Conservation (phyloP, 306 rosid genomes). For the Quillaja saponaria region DNA sequence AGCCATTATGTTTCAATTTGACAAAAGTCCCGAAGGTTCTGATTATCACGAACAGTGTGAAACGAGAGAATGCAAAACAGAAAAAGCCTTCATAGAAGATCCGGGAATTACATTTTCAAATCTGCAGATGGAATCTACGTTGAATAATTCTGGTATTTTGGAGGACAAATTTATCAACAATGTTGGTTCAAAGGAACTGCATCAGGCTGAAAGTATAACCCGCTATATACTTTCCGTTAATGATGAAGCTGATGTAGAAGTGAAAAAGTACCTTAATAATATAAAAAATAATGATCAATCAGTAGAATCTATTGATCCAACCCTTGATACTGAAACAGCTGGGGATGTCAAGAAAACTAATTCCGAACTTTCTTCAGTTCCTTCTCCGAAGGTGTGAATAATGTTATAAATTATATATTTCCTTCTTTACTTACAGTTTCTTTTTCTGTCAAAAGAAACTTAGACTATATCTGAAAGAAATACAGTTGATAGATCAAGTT, state of each 20-base stretch:
- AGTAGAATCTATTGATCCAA: constrained; percentile 18
- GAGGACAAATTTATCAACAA: constrained; percentile 22
- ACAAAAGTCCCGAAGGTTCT: constrained; percentile 46
- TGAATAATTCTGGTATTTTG: constrained; percentile 25
- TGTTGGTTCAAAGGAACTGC: constrained; percentile 37
- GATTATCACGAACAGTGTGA: constrained; percentile 41
- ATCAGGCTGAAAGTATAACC: constrained; percentile 32
- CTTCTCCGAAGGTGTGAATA: constrained; percentile 52
- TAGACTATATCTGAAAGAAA: neutral
- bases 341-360: constrained; percentile 34
- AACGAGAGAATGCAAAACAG: constrained; percentile 34
- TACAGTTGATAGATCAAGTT: neutral
- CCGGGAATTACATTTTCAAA: constrained; percentile 38
- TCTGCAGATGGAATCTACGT: constrained; percentile 30
- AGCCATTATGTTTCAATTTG: constrained; percentile 32
- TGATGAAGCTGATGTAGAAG: constrained; percentile 10
- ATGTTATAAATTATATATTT: too few species aligned
- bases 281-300: constrained; percentile 28
- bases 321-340: constrained; percentile 32
- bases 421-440: neutral
- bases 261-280: constrained; percentile 18
- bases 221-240: constrained; percentile 21
- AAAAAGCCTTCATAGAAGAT: constrained; percentile 32
- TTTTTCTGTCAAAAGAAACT: constrained; percentile 8
- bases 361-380: constrained; percentile 30